phyloP scores from a whole-genome alignment of 192 early-diverging fungal species.

The Linnemannia exigua region DNA sequence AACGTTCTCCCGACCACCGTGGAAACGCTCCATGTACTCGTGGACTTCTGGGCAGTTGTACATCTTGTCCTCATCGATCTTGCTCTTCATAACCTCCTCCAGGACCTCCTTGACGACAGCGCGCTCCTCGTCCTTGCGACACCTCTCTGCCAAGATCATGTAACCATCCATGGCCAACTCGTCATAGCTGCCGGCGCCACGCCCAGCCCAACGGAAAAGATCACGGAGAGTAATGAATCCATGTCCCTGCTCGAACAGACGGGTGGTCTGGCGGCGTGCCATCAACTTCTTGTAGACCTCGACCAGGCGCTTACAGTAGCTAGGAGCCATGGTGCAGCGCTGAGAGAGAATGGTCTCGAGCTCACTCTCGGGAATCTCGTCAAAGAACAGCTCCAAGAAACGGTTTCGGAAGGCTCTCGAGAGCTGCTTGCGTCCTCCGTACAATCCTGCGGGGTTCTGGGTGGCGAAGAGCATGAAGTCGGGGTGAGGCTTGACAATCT shows the following conservation, averaged over 20 bases:
- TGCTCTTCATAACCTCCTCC: conserved; percentile 84
- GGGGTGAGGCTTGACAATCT: conserved; percentile 92
- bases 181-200: conserved; percentile 80
- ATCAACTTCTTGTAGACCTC: conserved; percentile 88
- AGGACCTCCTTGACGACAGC: conserved; percentile 84
- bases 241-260: conserved; percentile 96
- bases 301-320: conserved; percentile 88
- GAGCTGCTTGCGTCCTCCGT: conserved; percentile 96
- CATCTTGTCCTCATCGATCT: conserved; percentile 69
- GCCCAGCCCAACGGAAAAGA: conserved; percentile 96
- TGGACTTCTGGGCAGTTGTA: conserved; percentile 70
- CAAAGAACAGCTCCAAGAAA: conserved; percentile 97
- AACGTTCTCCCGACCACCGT: conserved; percentile 60
- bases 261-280: conserved; percentile 77
- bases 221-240: conserved; percentile 98
- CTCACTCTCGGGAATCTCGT: conserved; percentile 95
- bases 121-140: conserved; percentile 87
- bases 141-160: conserved; percentile 95
- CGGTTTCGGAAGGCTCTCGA: conserved; percentile 98
- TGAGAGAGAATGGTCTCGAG: conserved; percentile 90
- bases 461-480: conserved; percentile 99
- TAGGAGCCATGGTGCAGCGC: conserved; percentile 89
- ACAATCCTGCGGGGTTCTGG: conserved; percentile 98
- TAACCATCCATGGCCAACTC: conserved; percentile 95
- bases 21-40: conserved; percentile 67